Evolutionary conservation across 331 rosid genomes (phyloP).

Genomic region (Malus hybrid): DNA sequence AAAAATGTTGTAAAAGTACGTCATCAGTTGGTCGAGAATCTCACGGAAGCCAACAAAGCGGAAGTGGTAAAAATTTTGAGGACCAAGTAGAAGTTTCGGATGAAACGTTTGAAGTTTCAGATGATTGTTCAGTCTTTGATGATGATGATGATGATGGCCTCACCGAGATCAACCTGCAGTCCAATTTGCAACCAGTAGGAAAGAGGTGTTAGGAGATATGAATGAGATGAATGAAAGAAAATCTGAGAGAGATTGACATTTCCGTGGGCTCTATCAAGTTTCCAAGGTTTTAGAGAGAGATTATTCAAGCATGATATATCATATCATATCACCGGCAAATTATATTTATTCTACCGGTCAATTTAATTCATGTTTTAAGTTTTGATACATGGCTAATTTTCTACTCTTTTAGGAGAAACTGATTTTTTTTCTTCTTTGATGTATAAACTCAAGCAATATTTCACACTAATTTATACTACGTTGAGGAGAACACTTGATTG

Average conservation of each 20-base stretch:
- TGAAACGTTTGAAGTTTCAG: conserved; percentile 12
- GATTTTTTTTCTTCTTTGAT: too few species aligned
- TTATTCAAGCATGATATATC: conserved; percentile 19
- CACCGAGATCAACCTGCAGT: conserved; percentile 39
- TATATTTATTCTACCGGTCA: too few species aligned
- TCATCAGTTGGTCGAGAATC: too few species aligned
- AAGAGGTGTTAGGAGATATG: conserved; percentile 48
- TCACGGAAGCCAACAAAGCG: conserved; percentile 12
- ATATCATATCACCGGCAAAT: too few species aligned
- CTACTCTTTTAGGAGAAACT: too few species aligned
- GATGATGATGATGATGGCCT: conserved; percentile 39
- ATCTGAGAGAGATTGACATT: conserved; percentile 63
- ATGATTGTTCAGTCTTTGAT: conserved; percentile 22
- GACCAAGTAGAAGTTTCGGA: conserved; percentile 16
- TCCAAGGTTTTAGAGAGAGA: conserved; percentile 21
- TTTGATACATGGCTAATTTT: too few species aligned
- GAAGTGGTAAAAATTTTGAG: too few species aligned
- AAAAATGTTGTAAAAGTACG: too few species aligned
- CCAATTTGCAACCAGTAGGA: conserved; percentile 26
- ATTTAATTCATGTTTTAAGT: too few species aligned
- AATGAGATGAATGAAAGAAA: conserved; percentile 62
- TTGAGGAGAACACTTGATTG: too few species aligned
- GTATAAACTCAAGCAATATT: too few species aligned
- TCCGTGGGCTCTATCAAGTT: conserved; percentile 43
- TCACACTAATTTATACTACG: too few species aligned